Evolutionary conservation across 2,329 filamentous ascomycete genomes (phyloP), one percentile per base, ranked within the genome.

Genomic region (Fusarium clavum): DNA sequence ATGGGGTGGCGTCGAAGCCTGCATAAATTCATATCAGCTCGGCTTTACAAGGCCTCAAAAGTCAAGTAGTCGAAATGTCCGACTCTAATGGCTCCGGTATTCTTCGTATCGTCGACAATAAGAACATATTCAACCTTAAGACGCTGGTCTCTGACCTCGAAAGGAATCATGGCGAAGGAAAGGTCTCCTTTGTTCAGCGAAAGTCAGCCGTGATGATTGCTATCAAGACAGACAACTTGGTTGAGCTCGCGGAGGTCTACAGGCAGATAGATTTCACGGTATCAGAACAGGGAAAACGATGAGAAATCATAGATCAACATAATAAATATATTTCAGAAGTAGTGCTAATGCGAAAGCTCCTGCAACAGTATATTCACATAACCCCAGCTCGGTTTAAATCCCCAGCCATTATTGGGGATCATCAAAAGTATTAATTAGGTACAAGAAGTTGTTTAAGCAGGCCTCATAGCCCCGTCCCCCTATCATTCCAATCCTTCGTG

Each of bases 391-490:
- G 32, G 32, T 34, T 34, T 34, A 34, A 18, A 16, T 16, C 14
- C 32, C 32, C 14, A 3, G 32, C 32, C 32, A 34, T 34, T 34
- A 34, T 34, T 34, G 32, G 32, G 14, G 32, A 34, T 34, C 32
- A 34, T 18, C 16, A 34, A 34, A 34, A 34, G 32, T 49, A 34
- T 51, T 34, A 51, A 53, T 25, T 53, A 53, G 20, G 12, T 53
- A 53, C 49, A 43, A 20, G 49, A 53, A 53, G 7, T 22, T 7
- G 1, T 16, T 22, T 20, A 43, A 53, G 18, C 20, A 22, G 13
- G 49, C 22, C 34, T 52, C 8, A 53, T 22, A 29, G 34, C 34
- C 34, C 1, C 10, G 6, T 38, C 34, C 18, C 34, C 41, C 22
- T 6, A 22, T 43, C 13, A 5, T 41, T 52, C 20, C n/a, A 18